phyloP scores from a whole-genome alignment of 805 yeast genomes.

The Metschnikowia peoriensis region DNA sequence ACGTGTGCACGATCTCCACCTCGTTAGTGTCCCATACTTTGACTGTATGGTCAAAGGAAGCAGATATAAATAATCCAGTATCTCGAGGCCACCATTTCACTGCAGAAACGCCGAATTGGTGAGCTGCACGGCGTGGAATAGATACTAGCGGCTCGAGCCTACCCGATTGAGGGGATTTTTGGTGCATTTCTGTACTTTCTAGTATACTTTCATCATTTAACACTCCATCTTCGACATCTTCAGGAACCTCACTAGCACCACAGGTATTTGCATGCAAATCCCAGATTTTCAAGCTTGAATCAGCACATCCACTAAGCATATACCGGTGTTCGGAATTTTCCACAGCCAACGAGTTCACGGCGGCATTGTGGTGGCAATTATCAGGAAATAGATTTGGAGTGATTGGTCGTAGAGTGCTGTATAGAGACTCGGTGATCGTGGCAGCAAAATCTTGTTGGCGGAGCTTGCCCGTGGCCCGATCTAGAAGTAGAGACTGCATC shows the following conservation, averaged over 20 bases:
- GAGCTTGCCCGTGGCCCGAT: conserved; percentile 28
- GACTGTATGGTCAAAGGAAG: conserved; percentile 75
- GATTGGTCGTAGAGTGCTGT: conserved; percentile 28
- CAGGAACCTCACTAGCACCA: not conserved
- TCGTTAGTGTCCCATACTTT: conserved; percentile 79
- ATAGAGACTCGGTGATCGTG: conserved; percentile 37
- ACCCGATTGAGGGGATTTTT: not conserved
- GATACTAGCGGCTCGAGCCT: conserved; percentile 26
- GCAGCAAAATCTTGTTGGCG: conserved; percentile 34
- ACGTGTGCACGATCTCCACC: conserved; percentile 63
- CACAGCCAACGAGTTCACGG: conserved; percentile 57
- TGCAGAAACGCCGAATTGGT: conserved; percentile 69
- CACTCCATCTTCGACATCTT: not conserved
- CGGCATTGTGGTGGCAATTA: conserved; percentile 48
- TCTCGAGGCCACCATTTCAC: conserved; percentile 89
- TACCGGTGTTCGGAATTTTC: conserved; percentile 47
- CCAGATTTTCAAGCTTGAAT: conserved; percentile 68
- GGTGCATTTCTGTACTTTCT: conserved; percentile 12
- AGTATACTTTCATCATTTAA: not conserved
- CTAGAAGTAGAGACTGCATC: conserved; percentile 42
- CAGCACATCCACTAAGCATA: conserved; percentile 71
- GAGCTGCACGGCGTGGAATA: conserved; percentile 44
- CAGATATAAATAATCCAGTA: conserved; percentile 78
- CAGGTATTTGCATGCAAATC: conserved; percentile 35
- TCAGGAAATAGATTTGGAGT: conserved; percentile 35